Evolutionary conservation across 2,329 filamentous ascomycete species (phyloP).

Genomic region (Geosmithia flava): DNA sequence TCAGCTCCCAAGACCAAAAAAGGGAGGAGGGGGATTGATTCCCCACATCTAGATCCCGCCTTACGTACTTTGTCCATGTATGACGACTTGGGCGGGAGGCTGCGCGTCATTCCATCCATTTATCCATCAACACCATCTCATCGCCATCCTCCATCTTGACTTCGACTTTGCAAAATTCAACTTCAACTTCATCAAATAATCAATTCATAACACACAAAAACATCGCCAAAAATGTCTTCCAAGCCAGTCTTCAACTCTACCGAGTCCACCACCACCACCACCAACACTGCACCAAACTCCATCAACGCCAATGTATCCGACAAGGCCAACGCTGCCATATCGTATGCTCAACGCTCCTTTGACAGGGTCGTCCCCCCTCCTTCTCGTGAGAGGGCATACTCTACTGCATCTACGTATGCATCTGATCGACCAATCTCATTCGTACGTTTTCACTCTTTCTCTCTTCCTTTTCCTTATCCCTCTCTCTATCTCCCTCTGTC

Average conservation of each 20-base stretch:
- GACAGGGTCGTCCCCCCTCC: slow-evolving; percentile 46
- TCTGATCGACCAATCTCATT: slow-evolving; percentile 55
- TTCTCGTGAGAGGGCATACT: slow-evolving; percentile 43
- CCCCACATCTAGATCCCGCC: no score
- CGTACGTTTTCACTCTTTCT: slow-evolving; percentile 25
- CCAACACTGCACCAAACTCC: slow-evolving; percentile 3
- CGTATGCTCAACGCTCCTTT: slow-evolving; percentile 29
- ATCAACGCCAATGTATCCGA: slow-evolving; percentile 15
- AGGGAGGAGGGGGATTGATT: background rate
- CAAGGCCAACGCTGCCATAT: slow-evolving; percentile 20
- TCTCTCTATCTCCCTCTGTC: background rate
- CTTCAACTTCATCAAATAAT: background rate
- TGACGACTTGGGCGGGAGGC: background rate
- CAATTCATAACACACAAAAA: no score
- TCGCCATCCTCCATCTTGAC: background rate
- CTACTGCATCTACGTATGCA: slow-evolving; percentile 42
- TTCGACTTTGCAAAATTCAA: no score
- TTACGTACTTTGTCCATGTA: background rate
- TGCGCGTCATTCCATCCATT: background rate
- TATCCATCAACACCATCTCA: background rate
- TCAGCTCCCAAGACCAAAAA: background rate
- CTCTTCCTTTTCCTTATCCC: background rate
- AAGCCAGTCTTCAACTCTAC: background rate
- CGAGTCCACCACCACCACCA: background rate
- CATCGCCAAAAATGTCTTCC: no score